These are phyloP conservation scores for Chalciporus sp. DNA, from an alignment of 1,284 basidiomycete genomes.

Conservation along the genomic window DNA sequence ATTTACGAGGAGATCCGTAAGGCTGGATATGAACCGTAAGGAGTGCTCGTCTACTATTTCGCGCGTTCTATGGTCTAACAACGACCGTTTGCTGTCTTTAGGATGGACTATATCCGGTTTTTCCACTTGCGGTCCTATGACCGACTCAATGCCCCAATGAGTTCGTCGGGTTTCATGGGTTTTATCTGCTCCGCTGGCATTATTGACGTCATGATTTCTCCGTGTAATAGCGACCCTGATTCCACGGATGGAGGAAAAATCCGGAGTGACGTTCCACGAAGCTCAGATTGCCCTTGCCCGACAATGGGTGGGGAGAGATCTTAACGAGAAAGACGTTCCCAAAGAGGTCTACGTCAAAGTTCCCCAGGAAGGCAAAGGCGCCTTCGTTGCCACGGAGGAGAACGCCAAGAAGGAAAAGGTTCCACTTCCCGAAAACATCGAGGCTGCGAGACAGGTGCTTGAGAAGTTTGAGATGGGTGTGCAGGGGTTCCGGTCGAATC, in stretches of 20 bases:
- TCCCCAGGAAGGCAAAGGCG: constrained; percentile 48
- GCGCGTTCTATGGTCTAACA: constrained; percentile 2
- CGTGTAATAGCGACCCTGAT: constrained; percentile 56
- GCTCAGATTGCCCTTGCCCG: constrained; percentile 87
- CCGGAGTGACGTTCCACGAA: constrained; percentile 80
- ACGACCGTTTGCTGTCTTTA: constrained; percentile 32
- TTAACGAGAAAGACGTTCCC: constrained; percentile 43
- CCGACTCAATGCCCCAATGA: constrained; percentile 81
- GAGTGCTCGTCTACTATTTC: constrained; percentile 14
- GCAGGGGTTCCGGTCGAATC: constrained; percentile 53
- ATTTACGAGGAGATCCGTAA: constrained; percentile 84
- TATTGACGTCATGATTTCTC: constrained; percentile 2
- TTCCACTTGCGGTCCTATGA: constrained; percentile 92
- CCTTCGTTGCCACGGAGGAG: constrained; percentile 47
- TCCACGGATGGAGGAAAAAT: constrained; percentile 68
- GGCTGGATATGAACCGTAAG: constrained; percentile 82
- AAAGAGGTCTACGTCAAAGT: constrained; percentile 56
- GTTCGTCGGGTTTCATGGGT: constrained; percentile 37
- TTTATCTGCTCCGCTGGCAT: neutral
- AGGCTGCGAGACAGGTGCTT: constrained; percentile 68
- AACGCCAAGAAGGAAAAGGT: constrained; percentile 61
- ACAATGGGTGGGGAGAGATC: constrained; percentile 70
- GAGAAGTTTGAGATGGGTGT: constrained; percentile 68
- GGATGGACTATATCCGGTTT: constrained; percentile 80
- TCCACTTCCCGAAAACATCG: constrained; percentile 63